These are phyloP conservation scores for Ustilago trichophora DNA, from an alignment of 1,284 basidiomycete species.

Conservation along the genomic window DNA sequence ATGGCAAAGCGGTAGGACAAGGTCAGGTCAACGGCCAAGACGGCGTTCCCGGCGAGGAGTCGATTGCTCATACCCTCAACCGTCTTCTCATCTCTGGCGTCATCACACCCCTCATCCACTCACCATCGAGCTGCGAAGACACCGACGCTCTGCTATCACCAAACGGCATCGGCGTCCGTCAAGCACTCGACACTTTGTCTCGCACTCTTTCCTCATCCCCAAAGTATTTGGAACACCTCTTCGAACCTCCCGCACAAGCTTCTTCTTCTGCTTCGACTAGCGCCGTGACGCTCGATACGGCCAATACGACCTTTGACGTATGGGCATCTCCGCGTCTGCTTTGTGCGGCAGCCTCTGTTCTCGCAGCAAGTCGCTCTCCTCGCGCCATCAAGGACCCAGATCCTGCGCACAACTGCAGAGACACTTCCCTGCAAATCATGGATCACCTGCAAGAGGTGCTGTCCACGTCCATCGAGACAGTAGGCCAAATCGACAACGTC, in stretches of 20 bases:
- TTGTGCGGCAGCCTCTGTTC: conserved; percentile 28
- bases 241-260: conserved; percentile 6
- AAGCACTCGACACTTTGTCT: conserved; percentile 35
- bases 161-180: conserved; percentile 14
- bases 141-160: not conserved
- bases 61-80: conserved; percentile 34
- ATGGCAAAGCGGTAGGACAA: not conserved
- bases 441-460: conserved; percentile 21
- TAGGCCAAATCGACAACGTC: conserved; percentile 43
- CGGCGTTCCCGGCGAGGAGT: conserved; percentile 24
- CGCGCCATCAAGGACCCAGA: not conserved
- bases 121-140: conserved; percentile 4
- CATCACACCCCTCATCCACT: conserved; percentile 25
- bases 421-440: conserved; percentile 16
- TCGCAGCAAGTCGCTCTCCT: conserved; percentile 9
- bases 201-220: conserved; percentile 26
- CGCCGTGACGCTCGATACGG: conserved; percentile 23
- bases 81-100: conserved; percentile 33
- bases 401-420: not conserved
- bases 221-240: conserved; percentile 45
- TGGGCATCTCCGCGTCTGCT: conserved; percentile 55
- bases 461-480: conserved; percentile 25
- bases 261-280: conserved; percentile 16
- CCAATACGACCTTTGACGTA: conserved; percentile 52
- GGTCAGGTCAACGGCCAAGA: conserved; percentile 1